phyloP scores from a whole-genome alignment of 73 alveolate genomes.

The Tetrahymena malaccensis region DNA sequence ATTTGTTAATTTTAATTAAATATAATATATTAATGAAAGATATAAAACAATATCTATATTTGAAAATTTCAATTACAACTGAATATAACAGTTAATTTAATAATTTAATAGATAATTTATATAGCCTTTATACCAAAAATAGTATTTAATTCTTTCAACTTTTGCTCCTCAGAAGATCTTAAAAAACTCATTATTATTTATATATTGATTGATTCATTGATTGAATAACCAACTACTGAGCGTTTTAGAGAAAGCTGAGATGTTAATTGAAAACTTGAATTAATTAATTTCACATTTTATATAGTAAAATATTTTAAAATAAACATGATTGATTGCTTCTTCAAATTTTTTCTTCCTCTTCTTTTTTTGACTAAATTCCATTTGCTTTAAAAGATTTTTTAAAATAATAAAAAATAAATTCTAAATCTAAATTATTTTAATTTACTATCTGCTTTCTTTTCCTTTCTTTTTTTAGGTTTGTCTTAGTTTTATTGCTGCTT shows the following conservation, averaged over 20 bases:
- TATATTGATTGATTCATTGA: not conserved
- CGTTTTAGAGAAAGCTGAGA: not conserved
- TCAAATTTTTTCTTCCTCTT: not conserved
- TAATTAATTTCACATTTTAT: no score
- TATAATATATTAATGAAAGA: no score
- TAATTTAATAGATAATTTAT: no score
- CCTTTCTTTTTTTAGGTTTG: not conserved
- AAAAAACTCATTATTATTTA: no score
- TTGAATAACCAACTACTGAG: not conserved
- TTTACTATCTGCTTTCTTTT: not conserved
- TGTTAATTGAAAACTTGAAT: not conserved
- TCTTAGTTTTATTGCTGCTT: slow-evolving; percentile 16
- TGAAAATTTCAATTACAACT: no score
- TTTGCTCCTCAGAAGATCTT: no score
- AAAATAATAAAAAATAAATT: not conserved
- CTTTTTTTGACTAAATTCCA: not conserved
- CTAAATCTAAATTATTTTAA: not conserved
- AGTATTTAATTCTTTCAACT: no score
- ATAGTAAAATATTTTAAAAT: not conserved
- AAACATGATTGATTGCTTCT: not conserved
- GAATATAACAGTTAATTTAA: no score
- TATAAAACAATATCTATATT: no score
- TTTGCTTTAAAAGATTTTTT: not conserved
- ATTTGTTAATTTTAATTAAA: no score
- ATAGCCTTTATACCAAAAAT: no score